Base-by-base conservation (phyloP, 148 eudicot genomes). In the Vaccinium macrocarpon region DNA sequence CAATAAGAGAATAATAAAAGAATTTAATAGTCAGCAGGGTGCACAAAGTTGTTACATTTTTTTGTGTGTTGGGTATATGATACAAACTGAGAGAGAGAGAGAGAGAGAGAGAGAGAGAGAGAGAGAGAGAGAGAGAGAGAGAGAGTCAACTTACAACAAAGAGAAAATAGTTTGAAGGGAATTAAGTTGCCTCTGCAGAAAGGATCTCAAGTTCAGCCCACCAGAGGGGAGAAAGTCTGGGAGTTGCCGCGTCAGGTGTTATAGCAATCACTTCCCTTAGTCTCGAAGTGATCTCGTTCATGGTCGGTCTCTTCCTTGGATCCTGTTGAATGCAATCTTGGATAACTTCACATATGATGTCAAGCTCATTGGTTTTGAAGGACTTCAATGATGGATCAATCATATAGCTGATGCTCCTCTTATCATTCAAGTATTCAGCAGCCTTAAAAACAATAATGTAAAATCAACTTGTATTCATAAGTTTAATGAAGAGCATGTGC, bases 181-280 rank as follows among this genome's bases (percentile, higher is more conserved):
- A 78, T 82, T 90, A 93, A 81, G 98, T 50, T 23, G 91, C 93
- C 88, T 93, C 98, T 0, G 87, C 87, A 0, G 98, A 93, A 71
- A 93, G 82, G 88, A 93, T 90, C 91, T 93, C 98, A 6, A 93
- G 98, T 83, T 93, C 97, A 14, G 97, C 98, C 97, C 97, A 93
- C 98, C 97, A 95, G 8, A 95, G 94, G 12, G 97, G 97, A 74
- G 98, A 95, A 18, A 95, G 94, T 80, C 97, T 91, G 14, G 98
- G 97, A 9, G 87, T 90, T 46, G 98, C 98, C 6, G 88, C 87
- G 2, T 94, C 98, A 4, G 97, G 93, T 16, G 95, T 46, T 59
- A 95, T 86, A 0, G 85, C 78, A 53, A 95, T 86, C 19, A 83
- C 91, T 84, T 92, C 92, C 83, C 85, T 88, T 48, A 95, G 84